Evolutionary conservation across 352 stramenopile species (phyloP).

Genomic region (Thraustochytrium sp.): DNA sequence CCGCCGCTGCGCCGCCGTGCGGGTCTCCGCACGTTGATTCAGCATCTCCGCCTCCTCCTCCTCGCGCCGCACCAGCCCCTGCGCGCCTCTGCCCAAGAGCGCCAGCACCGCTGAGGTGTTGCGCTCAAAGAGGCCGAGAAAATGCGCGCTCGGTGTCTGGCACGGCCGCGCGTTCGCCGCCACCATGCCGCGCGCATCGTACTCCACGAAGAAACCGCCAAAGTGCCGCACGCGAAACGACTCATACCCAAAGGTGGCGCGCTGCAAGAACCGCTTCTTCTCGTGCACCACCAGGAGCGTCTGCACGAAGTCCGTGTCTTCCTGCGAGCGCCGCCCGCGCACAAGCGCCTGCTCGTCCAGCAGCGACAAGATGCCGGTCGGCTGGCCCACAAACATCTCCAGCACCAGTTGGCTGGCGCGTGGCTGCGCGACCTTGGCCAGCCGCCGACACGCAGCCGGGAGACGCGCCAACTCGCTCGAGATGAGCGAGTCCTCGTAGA

Average conservation of each 20-base stretch:
- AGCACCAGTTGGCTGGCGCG: neutral
- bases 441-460: neutral
- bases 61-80: neutral
- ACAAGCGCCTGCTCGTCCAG: slow-evolving; percentile 26
- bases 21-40: neutral
- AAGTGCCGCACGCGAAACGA: slow-evolving; percentile 17
- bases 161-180: neutral
- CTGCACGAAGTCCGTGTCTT: slow-evolving; percentile 9
- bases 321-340: neutral
- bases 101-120: neutral
- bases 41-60: neutral
- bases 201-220: slow-evolving; percentile 14
- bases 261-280: neutral
- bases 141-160: neutral
- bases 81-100: neutral
- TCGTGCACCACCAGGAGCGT: neutral
- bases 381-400: slow-evolving; percentile 18
- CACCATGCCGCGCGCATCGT: slow-evolving; percentile 11
- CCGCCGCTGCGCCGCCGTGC: neutral
- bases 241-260: slow-evolving; percentile 27
- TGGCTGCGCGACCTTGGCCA: neutral
- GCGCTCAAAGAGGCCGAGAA: neutral
- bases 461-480: neutral
- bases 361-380: neutral
- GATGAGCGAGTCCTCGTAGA: neutral